Conservation (phyloP, 2,329 filamentous ascomycete genomes). For the Allantophomopsis cytisporea region DNA sequence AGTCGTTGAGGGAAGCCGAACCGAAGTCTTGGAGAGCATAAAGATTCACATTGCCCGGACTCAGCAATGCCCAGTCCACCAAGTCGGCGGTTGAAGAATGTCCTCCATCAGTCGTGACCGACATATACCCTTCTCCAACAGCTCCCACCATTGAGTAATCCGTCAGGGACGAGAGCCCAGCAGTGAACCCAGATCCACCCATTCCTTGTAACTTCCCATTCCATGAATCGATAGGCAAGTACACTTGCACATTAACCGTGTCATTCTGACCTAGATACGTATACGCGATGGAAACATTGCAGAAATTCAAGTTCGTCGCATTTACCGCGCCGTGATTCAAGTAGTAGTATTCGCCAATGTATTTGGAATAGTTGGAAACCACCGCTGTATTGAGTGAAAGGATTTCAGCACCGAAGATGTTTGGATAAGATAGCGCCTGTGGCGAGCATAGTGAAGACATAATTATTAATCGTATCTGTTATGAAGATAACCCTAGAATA, state of each 20-base stretch:
- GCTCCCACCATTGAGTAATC: slow-evolving; percentile 12
- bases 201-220: slow-evolving; percentile 16
- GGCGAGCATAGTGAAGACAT: no score
- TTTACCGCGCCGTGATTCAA: not conserved
- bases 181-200: slow-evolving; percentile 17
- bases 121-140: slow-evolving; percentile 11
- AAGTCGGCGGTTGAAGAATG: not conserved
- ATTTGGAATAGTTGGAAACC: not conserved
- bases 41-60: slow-evolving; percentile 5
- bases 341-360: not conserved
- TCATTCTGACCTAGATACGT: slow-evolving; percentile 10
- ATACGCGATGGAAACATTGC: slow-evolving; percentile 15
- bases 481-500: no score
- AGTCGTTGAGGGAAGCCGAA: slow-evolving; percentile 20
- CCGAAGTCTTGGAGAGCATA: slow-evolving; percentile 20
- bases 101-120: slow-evolving; percentile 16
- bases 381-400: not conserved
- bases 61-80: slow-evolving; percentile 3
- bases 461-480: no score
- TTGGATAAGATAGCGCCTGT: no score
- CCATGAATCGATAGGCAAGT: slow-evolving; percentile 12
- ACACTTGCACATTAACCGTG: slow-evolving; percentile 9
- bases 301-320: slow-evolving; percentile 7
- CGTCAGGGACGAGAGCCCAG: slow-evolving; percentile 9
- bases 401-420: not conserved